phyloP scores from a whole-genome alignment of 2,329 filamentous ascomycete species.

The Talaromyces albobiverticillius region DNA sequence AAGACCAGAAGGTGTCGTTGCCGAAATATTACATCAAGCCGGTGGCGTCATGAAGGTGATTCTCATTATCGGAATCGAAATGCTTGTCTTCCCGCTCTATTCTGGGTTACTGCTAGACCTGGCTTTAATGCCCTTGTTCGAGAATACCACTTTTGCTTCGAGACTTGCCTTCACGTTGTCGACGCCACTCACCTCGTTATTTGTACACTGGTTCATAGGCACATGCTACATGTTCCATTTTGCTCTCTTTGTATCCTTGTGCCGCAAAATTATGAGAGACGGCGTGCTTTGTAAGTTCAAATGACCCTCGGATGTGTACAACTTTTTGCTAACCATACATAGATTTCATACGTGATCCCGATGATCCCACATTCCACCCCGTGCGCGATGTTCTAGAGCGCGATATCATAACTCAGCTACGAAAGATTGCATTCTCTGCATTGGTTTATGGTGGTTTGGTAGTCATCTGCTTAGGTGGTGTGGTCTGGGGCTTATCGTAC shows the following conservation, averaged over 20 bases:
- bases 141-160: slow-evolving; percentile 71
- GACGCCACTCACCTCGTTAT: slow-evolving; percentile 84
- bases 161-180: slow-evolving; percentile 73
- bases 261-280: slow-evolving; percentile 91
- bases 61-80: slow-evolving; percentile 97
- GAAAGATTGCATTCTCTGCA: slow-evolving; percentile 94
- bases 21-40: slow-evolving; percentile 84
- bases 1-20: slow-evolving; percentile 66
- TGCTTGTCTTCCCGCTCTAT: slow-evolving; percentile 95
- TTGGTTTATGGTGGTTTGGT: slow-evolving; percentile 93
- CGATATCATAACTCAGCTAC: slow-evolving; percentile 84
- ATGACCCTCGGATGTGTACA: not conserved
- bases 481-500: slow-evolving; percentile 84
- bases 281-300: slow-evolving; percentile 79
- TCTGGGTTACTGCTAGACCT: slow-evolving; percentile 88
- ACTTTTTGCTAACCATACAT: slow-evolving; percentile 11
- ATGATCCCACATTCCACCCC: slow-evolving; percentile 96
- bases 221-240: slow-evolving; percentile 99
- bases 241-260: slow-evolving; percentile 97
- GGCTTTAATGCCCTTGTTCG: slow-evolving; percentile 85
- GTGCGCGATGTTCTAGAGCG: slow-evolving; percentile 95
- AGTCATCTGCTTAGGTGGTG: slow-evolving; percentile 86
- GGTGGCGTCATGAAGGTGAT: slow-evolving; percentile 98
- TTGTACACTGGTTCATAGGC: slow-evolving; percentile 98
- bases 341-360: slow-evolving; percentile 97